These are phyloP conservation scores for Arxiozyma bovina DNA, from an alignment of 1,139 yeast genomes.

Conservation along the genomic window DNA sequence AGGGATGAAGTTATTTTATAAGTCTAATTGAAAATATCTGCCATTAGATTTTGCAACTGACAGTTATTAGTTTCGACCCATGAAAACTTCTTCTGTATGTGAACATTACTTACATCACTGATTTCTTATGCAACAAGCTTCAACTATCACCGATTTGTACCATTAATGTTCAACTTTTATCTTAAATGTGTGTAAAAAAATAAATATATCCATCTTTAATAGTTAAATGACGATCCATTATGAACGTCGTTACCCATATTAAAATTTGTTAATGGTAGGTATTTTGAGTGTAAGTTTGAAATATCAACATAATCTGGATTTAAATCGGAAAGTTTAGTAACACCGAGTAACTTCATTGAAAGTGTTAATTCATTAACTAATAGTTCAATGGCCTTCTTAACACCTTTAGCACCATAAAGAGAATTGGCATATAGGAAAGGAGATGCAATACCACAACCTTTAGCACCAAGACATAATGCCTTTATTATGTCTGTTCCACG, in stretches of 20 bases:
- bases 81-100: too few relatives aligned
- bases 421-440: conserved; percentile 66
- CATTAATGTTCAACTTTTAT: too few relatives aligned
- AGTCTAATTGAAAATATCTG: too few relatives aligned
- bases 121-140: too few relatives aligned
- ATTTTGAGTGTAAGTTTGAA: conserved; percentile 14
- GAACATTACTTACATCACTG: too few relatives aligned
- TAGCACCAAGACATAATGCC: conserved; percentile 65
- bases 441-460: conserved; percentile 68
- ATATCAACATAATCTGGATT: conserved; percentile 48
- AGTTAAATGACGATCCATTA: neutral
- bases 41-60: too few relatives aligned
- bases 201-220: neutral
- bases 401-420: conserved; percentile 72
- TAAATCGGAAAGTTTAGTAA: conserved; percentile 36
- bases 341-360: conserved; percentile 87
- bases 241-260: neutral
- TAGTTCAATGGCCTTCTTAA: conserved; percentile 63
- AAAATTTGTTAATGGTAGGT: conserved; percentile 1
- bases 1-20: too few relatives aligned
- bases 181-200: too few relatives aligned
- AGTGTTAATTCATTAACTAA: conserved; percentile 73
- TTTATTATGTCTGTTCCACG: conserved; percentile 60
- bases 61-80: too few relatives aligned
- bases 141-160: too few relatives aligned